Base-by-base conservation (phyloP, 331 rosid species). In the Quercus lobata region DNA sequence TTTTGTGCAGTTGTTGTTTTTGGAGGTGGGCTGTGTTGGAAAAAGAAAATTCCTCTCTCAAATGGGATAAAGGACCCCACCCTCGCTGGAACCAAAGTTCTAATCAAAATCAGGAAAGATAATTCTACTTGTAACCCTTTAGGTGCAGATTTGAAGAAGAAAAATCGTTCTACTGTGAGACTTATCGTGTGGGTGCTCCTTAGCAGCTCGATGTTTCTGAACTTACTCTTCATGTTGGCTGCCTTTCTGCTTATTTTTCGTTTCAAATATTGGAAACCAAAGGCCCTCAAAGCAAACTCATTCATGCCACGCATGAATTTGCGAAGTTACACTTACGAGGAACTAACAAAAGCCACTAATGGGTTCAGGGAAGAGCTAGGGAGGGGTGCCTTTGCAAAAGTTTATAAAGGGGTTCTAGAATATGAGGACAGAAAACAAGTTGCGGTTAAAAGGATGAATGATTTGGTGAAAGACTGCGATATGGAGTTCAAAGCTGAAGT, bases 401-500 rank as follows among this genome's bases (percentile, higher is more conserved):
- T 74, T 54, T 80, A 54, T 8, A 74, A 66, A 65, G 83, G 83
- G 62, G 69, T 66, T 10, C 72, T 34, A 34, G 17, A 34, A 18
- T 25, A 30, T 55, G 53, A 54, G 7, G 24, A 41, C 27, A 69
- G 78, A 7, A 65, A 27, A 15, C 21, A 0, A 25, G 69, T 80
- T 65, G 79, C 75, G 3, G 79, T 74, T 10, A 80, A 80, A 54
- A 29, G 29, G 29, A 57, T 82, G 6, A 37, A 73, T 35, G 4
- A 46, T 1, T 32, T 3, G 53, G 82, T 30, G 11, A 12, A 66
- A 56, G 49, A 78, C 46, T 22, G 46, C 4, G 66, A 72, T 18
- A 5, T 4, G 14, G 85, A 77, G 35, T 77, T 82, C 78, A 65
- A 82, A 15, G 72, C 80, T 3, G 84, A 81, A 70, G 52, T 81